Base-by-base conservation (phyloP, 139 green algal species). In the Pseudopediastrum boryanum region DNA sequence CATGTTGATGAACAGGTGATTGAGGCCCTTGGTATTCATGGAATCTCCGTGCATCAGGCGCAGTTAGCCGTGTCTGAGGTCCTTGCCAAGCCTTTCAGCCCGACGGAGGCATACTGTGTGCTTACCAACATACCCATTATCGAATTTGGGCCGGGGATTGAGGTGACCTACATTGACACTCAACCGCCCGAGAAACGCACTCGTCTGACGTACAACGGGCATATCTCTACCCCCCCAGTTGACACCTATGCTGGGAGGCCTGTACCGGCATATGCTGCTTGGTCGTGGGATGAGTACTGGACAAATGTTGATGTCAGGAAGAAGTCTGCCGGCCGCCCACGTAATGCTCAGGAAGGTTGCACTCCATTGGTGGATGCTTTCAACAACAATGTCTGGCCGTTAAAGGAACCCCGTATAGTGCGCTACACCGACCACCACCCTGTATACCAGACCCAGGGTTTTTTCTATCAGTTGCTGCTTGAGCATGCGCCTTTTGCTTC, bases 121-220 rank as follows among this genome's bases (percentile, higher is more conserved):
- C 4, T 27, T 1, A 29, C 43, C 0, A 44, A 44, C 4, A 35
- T 59, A 29, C 42, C 67, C 4, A 31, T 59, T 6, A 29, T 75
- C 7, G 35, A 43, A 43, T 31, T n/a, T n/a, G n/a, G n/a, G n/a
- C n/a, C 2, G 27, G 31, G 33, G 33, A 10, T 62, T 5, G 41
- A 35, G 16, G 67, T 75, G n/a, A 75, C 41, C 2, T 75, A 44
- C n/a, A 27, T 75, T 3, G 67, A 75, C 42, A 61, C 41, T 9
- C 13, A 19, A 25, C 67, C 67, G 0, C 67, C 67, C 13, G 7
- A 19, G n/a, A 16, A 31, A 39, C 38, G 63, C 63, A 71, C 38
- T 25, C 42, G 33, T 7, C 63, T 38, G n/a, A n/a, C n/a, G n/a
- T n/a, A n/a, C n/a, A n/a, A n/a, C n/a, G n/a, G n/a, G n/a, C n/a